Base-by-base conservation (phyloP, 108 stramenopile species). In the Aurantiochytrium sp. region DNA sequence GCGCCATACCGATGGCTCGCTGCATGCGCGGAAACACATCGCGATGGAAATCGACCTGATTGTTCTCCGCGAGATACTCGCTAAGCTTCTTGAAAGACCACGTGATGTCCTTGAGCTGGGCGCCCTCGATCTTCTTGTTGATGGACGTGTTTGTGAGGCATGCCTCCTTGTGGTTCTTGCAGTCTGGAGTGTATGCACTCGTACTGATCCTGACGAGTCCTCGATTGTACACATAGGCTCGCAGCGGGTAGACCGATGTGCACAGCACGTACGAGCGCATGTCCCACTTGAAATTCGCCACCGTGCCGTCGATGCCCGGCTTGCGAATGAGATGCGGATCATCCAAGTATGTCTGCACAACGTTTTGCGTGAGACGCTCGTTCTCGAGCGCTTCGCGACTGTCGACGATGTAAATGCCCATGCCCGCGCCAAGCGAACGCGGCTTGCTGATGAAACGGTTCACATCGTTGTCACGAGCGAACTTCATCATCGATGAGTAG, bases 21-120 rank as follows among this genome's bases (percentile, higher is more conserved):
- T 83, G 76, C 76, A 83, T 53, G 76, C 76, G 76, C 51, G 51
- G 51, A 4, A 83, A 83, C 10, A 83, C 76, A 23, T 83, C 76
- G 16, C 51, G 49, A 12, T 16, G 6, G 12, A 53, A 53, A 45
- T 83, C 76, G 64, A 69, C 64, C 51, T 83, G n/a, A 23, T 25
- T 6, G 12, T 83, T 21, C 76, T 83, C 51, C 19, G 51, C 51
- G 4, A 83, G 51, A 28, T 83, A 83, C 51, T 83, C 76, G 49
- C 51, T 83, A 21, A 83, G 45, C 76, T 83, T 83, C 12, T 83
- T 47, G 76, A 83, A 83, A 6, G 76, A 83, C 76, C 76, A 83
- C 44, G 76, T 83, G 51, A 83, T 83, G 76, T 83, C 76, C 51
- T 83, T 83, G 76, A 83, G 76, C 28, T 83, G 4, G 12, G 76